Base-by-base conservation (phyloP, 164 flowering plant genomes). In the Piper longum region DNA sequence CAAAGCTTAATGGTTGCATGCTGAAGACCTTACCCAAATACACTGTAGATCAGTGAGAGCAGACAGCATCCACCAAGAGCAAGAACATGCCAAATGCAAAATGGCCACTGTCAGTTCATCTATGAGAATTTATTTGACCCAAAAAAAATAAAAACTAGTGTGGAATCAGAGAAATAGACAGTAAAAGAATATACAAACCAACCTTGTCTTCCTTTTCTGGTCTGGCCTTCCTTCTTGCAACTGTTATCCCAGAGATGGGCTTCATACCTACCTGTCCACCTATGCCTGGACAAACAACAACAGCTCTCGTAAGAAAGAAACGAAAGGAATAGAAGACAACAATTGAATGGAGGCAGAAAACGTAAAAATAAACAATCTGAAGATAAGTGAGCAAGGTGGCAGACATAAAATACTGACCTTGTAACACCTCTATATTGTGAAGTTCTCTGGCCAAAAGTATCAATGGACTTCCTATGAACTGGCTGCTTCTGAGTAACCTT, bases 121-220 rank as follows among this genome's bases (percentile, higher is more conserved):
- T 8, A 4, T 17, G 56, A 17, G 12, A 4, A 9, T 5, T 4
- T 44, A 44, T 44, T 44, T 44, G 48, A 44, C 48, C 11, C 8
- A 44, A 44, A 44, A 44, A 5, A 1, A 5, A 11, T 11, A 44
- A 11, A 44, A 11, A 11, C 48, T 5, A 44, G 7, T 0, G 7
- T 44, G 39, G 19, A 39, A 9, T n/a, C 17, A 18, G 26, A 9
- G 19, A 18, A 57, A 44, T 11, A 44, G 7, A 6, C 11, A 5
- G 8, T 44, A 11, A 26, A 26, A 26, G 36, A 26, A 26, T 26
- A 44, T 19, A 26, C n/a, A 18, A 4, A 74, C 83, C 68, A 70
- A 89, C 97, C 97, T 87, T 89, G 97, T 67, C 97, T 87, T 64
- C 97, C 97, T 78, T 89, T 89, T 65, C 96, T 85, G 62, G 85